These are phyloP conservation scores for Leptosphaerulina australis DNA, from an alignment of 2,329 filamentous ascomycete species.

Conservation along the genomic window DNA sequence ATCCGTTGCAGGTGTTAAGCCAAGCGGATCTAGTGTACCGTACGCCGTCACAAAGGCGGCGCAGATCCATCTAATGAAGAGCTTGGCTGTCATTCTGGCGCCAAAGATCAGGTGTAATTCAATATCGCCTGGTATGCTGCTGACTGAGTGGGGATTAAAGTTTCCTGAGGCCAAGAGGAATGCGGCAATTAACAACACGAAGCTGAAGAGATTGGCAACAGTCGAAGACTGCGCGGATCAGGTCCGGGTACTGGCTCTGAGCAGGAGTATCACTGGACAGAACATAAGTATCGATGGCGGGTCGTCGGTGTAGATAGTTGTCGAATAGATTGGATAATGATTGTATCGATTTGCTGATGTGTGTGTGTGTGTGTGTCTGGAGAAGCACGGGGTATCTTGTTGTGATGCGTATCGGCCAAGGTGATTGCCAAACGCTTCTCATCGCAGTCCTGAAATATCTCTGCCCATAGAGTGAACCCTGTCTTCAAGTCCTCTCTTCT, in stretches of 20 bases:
- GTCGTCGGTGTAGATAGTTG: conserved; percentile 30
- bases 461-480: conserved; percentile 71
- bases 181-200: conserved; percentile 51
- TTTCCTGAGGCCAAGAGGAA: conserved; percentile 55
- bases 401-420: conserved; percentile 43
- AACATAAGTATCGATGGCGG: conserved; percentile 49
- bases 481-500: conserved; percentile 66
- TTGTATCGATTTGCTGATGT: background rate
- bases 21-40: conserved; percentile 69
- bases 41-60: conserved; percentile 83
- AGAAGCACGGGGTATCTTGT: conserved; percentile 11
- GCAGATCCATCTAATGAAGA: conserved; percentile 69
- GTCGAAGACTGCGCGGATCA: conserved; percentile 55
- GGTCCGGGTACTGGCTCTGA: conserved; percentile 44
- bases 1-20: conserved; percentile 67
- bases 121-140: conserved; percentile 66
- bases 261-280: conserved; percentile 46
- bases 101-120: conserved; percentile 68
- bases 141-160: conserved; percentile 62
- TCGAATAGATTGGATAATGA: background rate
- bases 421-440: background rate
- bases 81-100: conserved; percentile 66
- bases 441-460: conserved; percentile 66
- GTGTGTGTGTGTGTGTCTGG: no score
- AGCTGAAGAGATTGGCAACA: conserved; percentile 59